A percentile compares a stretch with the other conserved stretches of the same genome.
Evolutionary conservation across 257 asterid genomes (phyloP).

Genomic region (Solanum medicagineum): DNA sequence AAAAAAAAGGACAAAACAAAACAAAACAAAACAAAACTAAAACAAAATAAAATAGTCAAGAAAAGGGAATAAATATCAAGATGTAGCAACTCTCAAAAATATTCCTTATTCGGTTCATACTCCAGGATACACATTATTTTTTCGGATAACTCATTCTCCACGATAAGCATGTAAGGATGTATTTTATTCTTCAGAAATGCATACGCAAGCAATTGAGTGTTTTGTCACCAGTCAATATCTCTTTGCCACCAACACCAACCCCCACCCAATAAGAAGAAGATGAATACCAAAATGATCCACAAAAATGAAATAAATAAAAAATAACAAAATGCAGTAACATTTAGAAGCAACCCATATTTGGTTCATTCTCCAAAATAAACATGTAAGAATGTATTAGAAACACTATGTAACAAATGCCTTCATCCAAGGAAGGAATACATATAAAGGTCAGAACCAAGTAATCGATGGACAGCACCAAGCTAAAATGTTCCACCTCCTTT

Average conservation of each 20-base stretch:
- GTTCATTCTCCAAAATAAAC: neutral
- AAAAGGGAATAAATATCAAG: neutral
- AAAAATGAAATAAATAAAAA: neutral
- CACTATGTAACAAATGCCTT: neutral
- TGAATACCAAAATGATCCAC: neutral
- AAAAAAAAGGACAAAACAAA: too few relatives aligned
- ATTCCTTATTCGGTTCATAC: neutral
- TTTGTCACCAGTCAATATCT: neutral
- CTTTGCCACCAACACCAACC: neutral
- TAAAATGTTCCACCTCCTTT: neutral
- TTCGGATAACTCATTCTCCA: neutral
- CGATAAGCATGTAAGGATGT: neutral
- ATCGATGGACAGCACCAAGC: neutral
- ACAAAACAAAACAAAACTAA: neutral
- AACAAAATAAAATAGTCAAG: neutral
- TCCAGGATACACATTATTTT: neutral
- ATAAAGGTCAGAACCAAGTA: neutral
- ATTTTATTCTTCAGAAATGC: slow-evolving; percentile 8
- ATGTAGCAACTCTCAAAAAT: neutral
- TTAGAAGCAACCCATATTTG: neutral
- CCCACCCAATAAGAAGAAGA: neutral
- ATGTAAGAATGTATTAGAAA: neutral
- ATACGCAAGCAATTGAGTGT: neutral
- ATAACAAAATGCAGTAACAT: neutral
- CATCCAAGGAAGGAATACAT: neutral